A percentile compares a stretch with the other conserved stretches of the same genome.
These are phyloP conservation scores for Hura crepitans DNA, from an alignment of 441 rosid species.

Conservation along the genomic window DNA sequence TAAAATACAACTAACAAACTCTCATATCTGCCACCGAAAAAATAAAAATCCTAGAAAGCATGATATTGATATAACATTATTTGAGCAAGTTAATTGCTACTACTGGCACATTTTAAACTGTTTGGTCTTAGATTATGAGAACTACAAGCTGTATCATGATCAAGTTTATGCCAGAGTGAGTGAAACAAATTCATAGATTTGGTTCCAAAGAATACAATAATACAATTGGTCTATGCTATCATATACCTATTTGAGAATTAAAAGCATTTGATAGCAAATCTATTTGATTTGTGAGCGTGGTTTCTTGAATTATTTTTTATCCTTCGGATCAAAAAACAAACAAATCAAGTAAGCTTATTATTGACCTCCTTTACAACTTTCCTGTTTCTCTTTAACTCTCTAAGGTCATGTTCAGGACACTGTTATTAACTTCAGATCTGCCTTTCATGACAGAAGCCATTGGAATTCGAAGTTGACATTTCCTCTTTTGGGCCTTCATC, in stretches of 20 bases:
- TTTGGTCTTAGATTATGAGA: neutral
- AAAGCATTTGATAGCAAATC: neutral
- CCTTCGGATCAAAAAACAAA: neutral
- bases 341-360: neutral
- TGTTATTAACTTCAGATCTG: neutral
- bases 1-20: constrained; percentile 6
- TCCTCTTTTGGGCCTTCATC: neutral
- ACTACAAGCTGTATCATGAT: neutral
- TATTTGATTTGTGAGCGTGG: neutral
- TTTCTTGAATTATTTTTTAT: neutral
- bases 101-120: neutral
- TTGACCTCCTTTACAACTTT: neutral
- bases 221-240: neutral
- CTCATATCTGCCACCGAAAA: neutral
- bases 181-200: neutral
- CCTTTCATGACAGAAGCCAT: neutral
- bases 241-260: neutral
- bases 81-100: neutral
- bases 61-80: neutral
- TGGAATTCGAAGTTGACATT: neutral
- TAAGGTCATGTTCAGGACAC: neutral
- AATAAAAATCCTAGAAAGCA: neutral
- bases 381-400: neutral
- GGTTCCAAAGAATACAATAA: neutral
- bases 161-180: neutral